A percentile compares a stretch with the other conserved stretches of the same genome.
Evolutionary conservation across 495 filamentous ascomycete species (phyloP).

Genomic region (Articulospora tetracladia): DNA sequence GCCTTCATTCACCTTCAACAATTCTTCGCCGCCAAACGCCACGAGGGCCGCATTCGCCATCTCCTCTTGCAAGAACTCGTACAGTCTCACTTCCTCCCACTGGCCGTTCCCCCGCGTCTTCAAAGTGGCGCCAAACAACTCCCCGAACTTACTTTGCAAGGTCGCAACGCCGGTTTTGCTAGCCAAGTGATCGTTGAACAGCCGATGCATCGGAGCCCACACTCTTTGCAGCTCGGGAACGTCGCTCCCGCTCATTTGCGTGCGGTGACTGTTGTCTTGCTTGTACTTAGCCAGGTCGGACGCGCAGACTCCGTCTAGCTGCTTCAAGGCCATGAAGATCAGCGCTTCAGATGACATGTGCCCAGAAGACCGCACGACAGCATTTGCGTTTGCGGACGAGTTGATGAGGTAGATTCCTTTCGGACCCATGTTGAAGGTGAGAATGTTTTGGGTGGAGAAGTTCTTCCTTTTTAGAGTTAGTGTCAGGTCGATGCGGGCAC

Average conservation of each 20-base stretch:
- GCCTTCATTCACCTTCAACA: background rate
- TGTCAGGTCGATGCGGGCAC: background rate
- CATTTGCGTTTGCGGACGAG: conserved; percentile 21
- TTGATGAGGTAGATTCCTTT: conserved; percentile 26
- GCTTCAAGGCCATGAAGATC: conserved; percentile 16
- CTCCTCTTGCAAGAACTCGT: conserved; percentile 16
- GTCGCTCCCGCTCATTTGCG: background rate
- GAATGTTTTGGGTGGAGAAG: conserved; percentile 6
- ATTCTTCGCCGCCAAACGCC: conserved; percentile 5
- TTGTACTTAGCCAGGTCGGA: background rate
- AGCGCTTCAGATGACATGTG: conserved; percentile 22
- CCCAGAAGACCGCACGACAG: conserved; percentile 18
- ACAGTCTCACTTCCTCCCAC: conserved; percentile 9
- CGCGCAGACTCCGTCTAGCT: background rate
- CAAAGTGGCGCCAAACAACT: conserved; percentile 13
- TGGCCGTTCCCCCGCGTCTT: conserved; percentile 8
- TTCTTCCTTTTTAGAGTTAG: background rate
- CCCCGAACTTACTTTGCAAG: conserved; percentile 13
- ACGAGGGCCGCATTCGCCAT: conserved; percentile 17
- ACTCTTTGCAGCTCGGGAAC: conserved; percentile 15
- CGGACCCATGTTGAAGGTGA: conserved; percentile 25
- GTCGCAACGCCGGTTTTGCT: conserved; percentile 1
- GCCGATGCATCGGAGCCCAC: conserved; percentile 20
- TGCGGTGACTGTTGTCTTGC: background rate
- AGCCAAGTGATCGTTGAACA: conserved; percentile 19